Evolutionary conservation across 163 green algal species (phyloP).

Genomic region (Chloromonas sp.): DNA sequence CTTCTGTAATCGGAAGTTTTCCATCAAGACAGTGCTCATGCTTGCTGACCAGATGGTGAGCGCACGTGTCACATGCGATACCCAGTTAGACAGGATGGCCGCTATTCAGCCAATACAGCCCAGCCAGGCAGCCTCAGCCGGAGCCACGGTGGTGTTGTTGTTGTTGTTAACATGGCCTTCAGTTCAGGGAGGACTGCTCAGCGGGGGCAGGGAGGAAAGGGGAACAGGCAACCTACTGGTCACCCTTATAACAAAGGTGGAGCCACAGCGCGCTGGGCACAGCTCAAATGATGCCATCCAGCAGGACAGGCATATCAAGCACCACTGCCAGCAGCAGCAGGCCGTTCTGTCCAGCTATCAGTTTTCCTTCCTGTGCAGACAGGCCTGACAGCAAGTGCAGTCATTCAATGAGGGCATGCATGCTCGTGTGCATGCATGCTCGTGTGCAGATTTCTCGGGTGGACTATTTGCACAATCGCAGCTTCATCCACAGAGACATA

Average conservation of each 20-base stretch:
- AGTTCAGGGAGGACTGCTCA: neutral
- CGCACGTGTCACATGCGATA: neutral
- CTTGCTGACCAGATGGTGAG: constrained; percentile 96
- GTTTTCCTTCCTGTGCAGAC: neutral
- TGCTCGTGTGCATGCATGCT: neutral
- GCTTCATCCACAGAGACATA: constrained; percentile 99
- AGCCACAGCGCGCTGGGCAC: neutral
- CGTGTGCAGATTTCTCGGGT: constrained; percentile 83
- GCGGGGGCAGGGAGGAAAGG: too few species aligned
- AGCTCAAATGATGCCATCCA: neutral
- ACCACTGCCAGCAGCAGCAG: neutral
- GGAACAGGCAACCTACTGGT: too few species aligned
- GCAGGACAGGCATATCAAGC: neutral
- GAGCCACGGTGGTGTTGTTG: neutral
- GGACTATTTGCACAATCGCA: constrained; percentile 96
- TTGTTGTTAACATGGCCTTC: neutral
- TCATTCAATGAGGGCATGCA: neutral
- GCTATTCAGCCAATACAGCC: neutral
- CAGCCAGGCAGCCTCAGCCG: neutral
- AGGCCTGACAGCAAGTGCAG: neutral
- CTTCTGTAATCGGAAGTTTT: constrained; percentile 98
- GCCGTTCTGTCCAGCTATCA: neutral
- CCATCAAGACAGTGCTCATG: constrained; percentile 98
- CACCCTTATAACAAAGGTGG: neutral
- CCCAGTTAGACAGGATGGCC: neutral